Percentiles rank a stretch among this genome's conserved stretches.
phyloP scores from a whole-genome alignment of 1,284 basidiomycete species.

The Ustilago sp. region DNA sequence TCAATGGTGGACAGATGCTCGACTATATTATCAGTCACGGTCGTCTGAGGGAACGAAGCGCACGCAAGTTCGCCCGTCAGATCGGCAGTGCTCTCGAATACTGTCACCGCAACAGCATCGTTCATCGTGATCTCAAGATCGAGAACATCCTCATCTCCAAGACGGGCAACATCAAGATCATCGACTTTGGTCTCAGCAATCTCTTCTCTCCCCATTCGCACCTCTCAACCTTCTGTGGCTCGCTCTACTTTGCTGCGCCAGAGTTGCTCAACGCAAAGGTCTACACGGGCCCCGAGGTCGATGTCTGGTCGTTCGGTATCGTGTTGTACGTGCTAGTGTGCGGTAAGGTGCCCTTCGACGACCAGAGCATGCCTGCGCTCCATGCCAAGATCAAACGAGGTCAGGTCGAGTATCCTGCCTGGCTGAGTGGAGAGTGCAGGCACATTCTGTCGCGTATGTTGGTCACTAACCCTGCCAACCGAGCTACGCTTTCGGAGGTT shows the following conservation, averaged over 20 bases:
- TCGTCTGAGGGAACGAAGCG: constrained; percentile 91
- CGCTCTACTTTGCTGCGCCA: constrained; percentile 96
- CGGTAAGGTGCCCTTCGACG: constrained; percentile 98
- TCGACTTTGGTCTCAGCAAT: constrained; percentile 98
- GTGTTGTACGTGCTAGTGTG: constrained; percentile 97
- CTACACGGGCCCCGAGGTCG: constrained; percentile 97
- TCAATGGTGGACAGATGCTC: constrained; percentile 98
- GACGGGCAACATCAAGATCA: constrained; percentile 99
- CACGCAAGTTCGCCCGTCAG: constrained; percentile 95
- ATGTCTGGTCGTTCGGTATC: constrained; percentile 98
- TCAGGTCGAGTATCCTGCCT: constrained; percentile 94
- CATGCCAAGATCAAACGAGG: constrained; percentile 99
- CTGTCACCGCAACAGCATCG: constrained; percentile 96
- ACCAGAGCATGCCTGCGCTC: constrained; percentile 97
- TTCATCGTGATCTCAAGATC: constrained; percentile 98
- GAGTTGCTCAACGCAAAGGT: constrained; percentile 95
- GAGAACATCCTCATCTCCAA: constrained; percentile 99
- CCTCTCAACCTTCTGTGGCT: constrained; percentile 95
- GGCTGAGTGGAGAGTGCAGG: constrained; percentile 96
- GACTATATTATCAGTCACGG: constrained; percentile 99
- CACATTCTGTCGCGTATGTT: constrained; percentile 93
- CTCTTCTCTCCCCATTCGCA: constrained; percentile 87
- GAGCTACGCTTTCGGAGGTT: constrained; percentile 88
- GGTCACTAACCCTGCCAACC: constrained; percentile 87
- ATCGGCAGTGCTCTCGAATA: constrained; percentile 96